These are phyloP conservation scores for Fusarium sp. DNA, from an alignment of 2,329 filamentous ascomycete species.

Conservation along the genomic window DNA sequence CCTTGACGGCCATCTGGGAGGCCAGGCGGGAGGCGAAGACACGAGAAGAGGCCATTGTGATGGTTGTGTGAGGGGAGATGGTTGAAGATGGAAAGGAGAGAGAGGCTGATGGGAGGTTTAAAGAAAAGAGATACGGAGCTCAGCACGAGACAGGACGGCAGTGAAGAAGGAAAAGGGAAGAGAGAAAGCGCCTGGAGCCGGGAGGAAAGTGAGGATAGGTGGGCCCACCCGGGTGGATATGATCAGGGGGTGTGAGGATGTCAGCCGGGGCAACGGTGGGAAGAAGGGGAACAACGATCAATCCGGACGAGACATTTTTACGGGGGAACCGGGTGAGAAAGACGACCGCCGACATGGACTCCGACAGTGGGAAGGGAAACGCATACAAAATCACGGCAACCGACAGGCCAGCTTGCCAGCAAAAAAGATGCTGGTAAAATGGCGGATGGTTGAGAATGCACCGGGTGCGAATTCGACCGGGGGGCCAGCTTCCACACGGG, in stretches of 20 bases:
- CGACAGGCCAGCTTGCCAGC: conserved; percentile 18
- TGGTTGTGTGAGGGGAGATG: conserved; percentile 62
- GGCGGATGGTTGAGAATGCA: conserved; percentile 26
- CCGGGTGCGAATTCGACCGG: conserved; percentile 49
- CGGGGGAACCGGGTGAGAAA: conserved; percentile 41
- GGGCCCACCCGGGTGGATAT: conserved; percentile 54
- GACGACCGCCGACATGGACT: conserved; percentile 23
- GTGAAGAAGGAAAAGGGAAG: conserved; percentile 60
- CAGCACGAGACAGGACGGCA: conserved; percentile 54
- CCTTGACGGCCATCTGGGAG: conserved; percentile 83
- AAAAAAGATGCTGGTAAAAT: conserved; percentile 25
- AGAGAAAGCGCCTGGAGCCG: conserved; percentile 57
- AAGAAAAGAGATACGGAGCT: conserved; percentile 55
- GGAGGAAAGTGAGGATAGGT: conserved; percentile 55
- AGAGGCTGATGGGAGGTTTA: conserved; percentile 53
- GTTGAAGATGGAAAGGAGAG: conserved; percentile 48
- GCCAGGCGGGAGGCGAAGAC: conserved; percentile 85
- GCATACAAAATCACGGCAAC: conserved; percentile 10
- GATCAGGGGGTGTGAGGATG: conserved; percentile 52
- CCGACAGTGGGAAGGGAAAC: conserved; percentile 14
- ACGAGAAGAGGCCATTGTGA: conserved; percentile 87
- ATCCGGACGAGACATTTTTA: conserved; percentile 53
- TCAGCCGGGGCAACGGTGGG: conserved; percentile 56
- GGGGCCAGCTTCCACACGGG: conserved; percentile 46
- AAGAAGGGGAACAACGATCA: conserved; percentile 47